Evolutionary conservation across 208 protist species (phyloP).

Genomic region (Sergeia podlipaevii): DNA sequence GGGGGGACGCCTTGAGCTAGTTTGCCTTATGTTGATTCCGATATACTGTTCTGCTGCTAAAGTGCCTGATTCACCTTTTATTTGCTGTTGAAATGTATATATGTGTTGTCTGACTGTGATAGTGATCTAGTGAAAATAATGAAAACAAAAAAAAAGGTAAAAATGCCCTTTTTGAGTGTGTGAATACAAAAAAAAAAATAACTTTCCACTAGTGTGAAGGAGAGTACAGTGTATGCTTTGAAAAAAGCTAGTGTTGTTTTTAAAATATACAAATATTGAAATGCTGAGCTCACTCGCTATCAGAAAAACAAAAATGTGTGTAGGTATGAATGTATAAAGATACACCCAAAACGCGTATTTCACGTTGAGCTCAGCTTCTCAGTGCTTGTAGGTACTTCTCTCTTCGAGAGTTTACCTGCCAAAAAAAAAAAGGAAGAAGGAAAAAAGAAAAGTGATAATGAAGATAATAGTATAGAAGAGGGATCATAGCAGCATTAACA

Average conservation of each 20-base stretch:
- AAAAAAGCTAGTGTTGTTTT: slow-evolving; percentile 12
- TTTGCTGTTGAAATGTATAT: too few species aligned
- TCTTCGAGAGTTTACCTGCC: background rate
- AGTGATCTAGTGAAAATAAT: background rate
- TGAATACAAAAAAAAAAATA: slow-evolving; percentile 5
- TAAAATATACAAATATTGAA: background rate
- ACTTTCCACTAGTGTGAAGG: background rate
- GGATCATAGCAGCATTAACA: background rate
- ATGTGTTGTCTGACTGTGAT: slow-evolving; percentile 5
- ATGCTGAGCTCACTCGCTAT: background rate
- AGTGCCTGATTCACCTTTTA: too few species aligned
- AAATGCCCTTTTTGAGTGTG: background rate
- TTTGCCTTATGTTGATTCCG: background rate
- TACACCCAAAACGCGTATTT: too few species aligned
- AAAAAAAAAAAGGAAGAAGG: background rate
- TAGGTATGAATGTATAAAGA: too few species aligned
- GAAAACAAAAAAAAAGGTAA: slow-evolving; percentile 4
- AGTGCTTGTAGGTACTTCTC: too few species aligned
- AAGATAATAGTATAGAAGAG: slow-evolving; percentile 10
- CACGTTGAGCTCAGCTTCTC: too few species aligned
- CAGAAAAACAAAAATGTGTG: slow-evolving; percentile 11
- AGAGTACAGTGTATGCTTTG: slow-evolving; percentile 7
- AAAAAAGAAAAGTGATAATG: slow-evolving; percentile 13
- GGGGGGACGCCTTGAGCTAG: too few species aligned
- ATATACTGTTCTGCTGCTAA: too few species aligned